phyloP scores from a whole-genome alignment of 768 basidiomycete species.

The Auricularia cornea region DNA sequence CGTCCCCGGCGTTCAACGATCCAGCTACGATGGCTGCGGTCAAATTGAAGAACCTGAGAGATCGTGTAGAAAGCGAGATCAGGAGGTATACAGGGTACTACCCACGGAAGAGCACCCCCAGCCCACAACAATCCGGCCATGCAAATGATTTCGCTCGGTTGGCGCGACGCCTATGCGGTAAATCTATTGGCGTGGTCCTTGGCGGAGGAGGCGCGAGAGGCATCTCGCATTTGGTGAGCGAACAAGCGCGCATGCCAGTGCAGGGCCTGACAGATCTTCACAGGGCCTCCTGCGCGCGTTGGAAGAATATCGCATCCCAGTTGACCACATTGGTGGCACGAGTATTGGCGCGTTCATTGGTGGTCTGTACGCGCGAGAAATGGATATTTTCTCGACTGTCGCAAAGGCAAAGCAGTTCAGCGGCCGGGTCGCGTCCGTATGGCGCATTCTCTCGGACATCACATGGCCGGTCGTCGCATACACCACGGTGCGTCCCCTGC shows the following conservation, averaged over 20 bases:
- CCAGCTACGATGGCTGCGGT: conserved; percentile 83
- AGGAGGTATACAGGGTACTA: conserved; percentile 69
- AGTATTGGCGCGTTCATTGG: conserved; percentile 91
- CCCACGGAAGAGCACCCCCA: conserved; percentile 33
- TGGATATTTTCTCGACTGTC: conserved; percentile 76
- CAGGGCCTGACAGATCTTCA: background rate
- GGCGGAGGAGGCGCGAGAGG: conserved; percentile 97
- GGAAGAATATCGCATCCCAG: conserved; percentile 86
- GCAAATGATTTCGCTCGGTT: conserved; percentile 88
- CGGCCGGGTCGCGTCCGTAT: conserved; percentile 42
- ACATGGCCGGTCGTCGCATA: conserved; percentile 90
- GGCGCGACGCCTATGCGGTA: conserved; percentile 85
- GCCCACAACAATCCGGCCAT: conserved; percentile 71
- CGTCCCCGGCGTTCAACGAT: conserved; percentile 49
- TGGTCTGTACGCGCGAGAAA: conserved; percentile 90
- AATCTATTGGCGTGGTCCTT: conserved; percentile 86
- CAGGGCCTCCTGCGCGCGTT: conserved; percentile 90
- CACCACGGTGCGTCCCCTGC: conserved; percentile 51
- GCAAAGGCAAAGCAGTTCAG: conserved; percentile 90
- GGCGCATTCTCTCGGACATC: conserved; percentile 89
- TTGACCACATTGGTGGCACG: conserved; percentile 88
- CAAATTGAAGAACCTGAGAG: conserved; percentile 72
- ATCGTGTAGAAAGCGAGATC: conserved; percentile 83
- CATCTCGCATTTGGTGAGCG: conserved; percentile 55
- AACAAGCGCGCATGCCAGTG: too few relatives aligned